Conservation (phyloP, 2,329 filamentous ascomycete genomes). For the Aspergillus terreus region DNA sequence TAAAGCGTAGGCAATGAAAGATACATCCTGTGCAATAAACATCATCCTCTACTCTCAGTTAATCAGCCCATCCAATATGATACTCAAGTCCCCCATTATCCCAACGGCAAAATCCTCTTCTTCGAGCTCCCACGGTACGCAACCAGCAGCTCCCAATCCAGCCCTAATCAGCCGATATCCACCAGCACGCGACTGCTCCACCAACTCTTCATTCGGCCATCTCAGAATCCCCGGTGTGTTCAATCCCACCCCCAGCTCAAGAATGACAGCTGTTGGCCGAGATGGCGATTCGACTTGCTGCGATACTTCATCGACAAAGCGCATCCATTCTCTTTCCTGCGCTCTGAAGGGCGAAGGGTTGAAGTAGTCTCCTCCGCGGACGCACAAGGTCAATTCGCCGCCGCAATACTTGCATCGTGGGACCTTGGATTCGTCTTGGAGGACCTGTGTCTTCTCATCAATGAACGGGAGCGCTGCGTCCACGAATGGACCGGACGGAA, state of each 20-base stretch:
- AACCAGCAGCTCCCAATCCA: slow-evolving; percentile 16
- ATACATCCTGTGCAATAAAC: too few species aligned
- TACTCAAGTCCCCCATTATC: slow-evolving; percentile 11
- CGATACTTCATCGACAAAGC: background rate
- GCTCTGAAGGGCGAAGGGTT: slow-evolving; percentile 12
- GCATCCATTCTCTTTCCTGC: slow-evolving; percentile 11
- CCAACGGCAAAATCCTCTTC: slow-evolving; percentile 14
- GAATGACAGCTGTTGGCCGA: slow-evolving; percentile 7
- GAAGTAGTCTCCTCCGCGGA: slow-evolving; percentile 20
- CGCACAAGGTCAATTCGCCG: slow-evolving; percentile 17
- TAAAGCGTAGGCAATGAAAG: too few species aligned
- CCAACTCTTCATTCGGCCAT: slow-evolving; percentile 20
- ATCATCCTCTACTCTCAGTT: background rate
- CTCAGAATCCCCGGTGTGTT: slow-evolving; percentile 21
- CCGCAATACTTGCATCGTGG: slow-evolving; percentile 16
- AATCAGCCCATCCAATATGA: slow-evolving; percentile 3
- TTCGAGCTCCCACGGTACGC: slow-evolving; percentile 18
- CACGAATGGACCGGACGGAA: slow-evolving; percentile 14
- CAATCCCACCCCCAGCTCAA: slow-evolving; percentile 20
- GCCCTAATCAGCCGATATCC: slow-evolving; percentile 14
- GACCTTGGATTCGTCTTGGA: slow-evolving; percentile 11
- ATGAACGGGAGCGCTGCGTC: slow-evolving; percentile 16
- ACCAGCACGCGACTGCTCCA: slow-evolving; percentile 5
- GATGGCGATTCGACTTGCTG: background rate
- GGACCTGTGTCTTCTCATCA: slow-evolving; percentile 11